Evolutionary conservation across 1,284 basidiomycete species (phyloP), one percentile per base, ranked within the genome.

Genomic region (Leccinum fuscescens): DNA sequence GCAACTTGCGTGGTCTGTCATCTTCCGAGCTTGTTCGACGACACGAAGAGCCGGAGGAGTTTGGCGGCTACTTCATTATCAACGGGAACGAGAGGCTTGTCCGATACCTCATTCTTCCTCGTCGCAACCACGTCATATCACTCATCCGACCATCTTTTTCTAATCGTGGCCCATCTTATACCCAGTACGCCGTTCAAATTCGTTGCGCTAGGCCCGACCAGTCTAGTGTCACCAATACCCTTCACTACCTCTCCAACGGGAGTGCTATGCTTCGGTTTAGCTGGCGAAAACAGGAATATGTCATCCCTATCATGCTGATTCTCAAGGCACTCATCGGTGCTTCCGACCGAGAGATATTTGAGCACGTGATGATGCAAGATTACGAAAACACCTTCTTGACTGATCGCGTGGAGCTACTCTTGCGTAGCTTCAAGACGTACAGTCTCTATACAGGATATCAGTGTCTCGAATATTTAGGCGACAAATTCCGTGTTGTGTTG

Each of bases 41-140:
- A 67, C 91, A 96, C 72, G 97, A 99, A 81, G 97, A 99, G 73
- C 89, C 97, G 3, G 95, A 96, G 77, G 97, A 99, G 74, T 97
- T 98, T 73, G 97, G 97, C 52, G 97, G 96, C 29, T 99, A 99
- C 80, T 99, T 99, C 73, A 86, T 99, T 69, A 90, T 99, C 74
- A 99, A 99, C 75, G 97, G 97, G 64, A 99, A 98, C 79, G 97
- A 99, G 79, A 94, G 96, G 78, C 86, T 99, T 66, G 94, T 99
- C 69, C 94, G 97, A 61, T 98, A 96, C 78, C 90, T 97, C 71
- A 96, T 96, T 75, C 88, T 95, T 65, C 94, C 86, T 64, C 90
- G 88, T 67, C 84, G 95, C 62, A 94, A 97, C 73, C 93, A 96
- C 77, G 92, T 92, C 69, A 92, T 93, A 64, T 87, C 92, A 42